Base-by-base conservation (phyloP, 2,329 filamentous ascomycete genomes). In the Xylariaceae sp. region DNA sequence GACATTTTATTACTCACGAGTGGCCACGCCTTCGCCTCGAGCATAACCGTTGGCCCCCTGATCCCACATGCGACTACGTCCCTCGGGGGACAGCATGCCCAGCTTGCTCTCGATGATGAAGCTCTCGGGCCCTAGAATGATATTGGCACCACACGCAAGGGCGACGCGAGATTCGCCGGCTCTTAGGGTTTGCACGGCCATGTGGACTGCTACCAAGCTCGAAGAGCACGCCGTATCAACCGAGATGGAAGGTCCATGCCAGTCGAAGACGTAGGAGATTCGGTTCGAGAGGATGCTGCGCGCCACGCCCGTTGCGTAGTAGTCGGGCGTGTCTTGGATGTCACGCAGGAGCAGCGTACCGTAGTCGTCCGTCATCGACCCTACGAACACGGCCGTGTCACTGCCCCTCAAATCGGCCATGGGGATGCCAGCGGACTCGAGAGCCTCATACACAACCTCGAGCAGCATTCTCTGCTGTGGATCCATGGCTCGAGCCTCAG, bases 21-120 rank as follows among this genome's bases (percentile, higher is more conserved):
- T 57, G 5, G 62, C 68, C n/a, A 63, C 58, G 6, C 70, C 71
- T 51, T 73, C 71, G 3, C 69, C 68, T 14, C 66, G 59, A 2
- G 60, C 68, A 38, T 69, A 71, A 3, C 71, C 71, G 39, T 67
- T 59, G 3, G 64, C 68, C 15, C 64, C 57, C 36, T 59, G 47
- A 43, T 70, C 68, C 40, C 61, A 68, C 6, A 57, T 51, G 10
- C 58, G 55, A 15, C 55, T 59, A 22, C 51, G 57, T 5, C 64
- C 60, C 38, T 58, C 53, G 7, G 53, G 48, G 31, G 54, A 58
- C 6, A 61, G 44, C 6, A 53, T 44, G 4, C 48, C 22, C 11
- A 59, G 22, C 1, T 49, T 48, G n/a, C 52, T 49, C 49, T 61
- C 50, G 22, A 42, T 36, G 17, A 60, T 51, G 7, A 49, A 51